Conservation (phyloP, 805 yeast species). For the Candida nemodendra region DNA sequence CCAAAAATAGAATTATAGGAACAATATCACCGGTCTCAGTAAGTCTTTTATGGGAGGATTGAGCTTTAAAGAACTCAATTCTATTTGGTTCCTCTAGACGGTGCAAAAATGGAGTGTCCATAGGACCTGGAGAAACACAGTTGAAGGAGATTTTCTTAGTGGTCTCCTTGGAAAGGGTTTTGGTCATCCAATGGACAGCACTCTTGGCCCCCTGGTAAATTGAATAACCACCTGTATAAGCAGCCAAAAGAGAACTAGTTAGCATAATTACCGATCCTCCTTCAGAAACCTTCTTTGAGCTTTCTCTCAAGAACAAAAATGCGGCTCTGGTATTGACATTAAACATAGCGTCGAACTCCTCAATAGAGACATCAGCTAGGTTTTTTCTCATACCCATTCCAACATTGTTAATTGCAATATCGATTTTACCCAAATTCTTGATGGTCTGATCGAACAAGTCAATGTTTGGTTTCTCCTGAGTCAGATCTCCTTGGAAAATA, state of each 20-base stretch:
- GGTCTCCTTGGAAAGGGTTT: constrained; percentile 55
- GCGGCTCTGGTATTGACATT: constrained; percentile 57
- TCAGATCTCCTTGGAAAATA: constrained; percentile 42
- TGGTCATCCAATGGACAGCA: constrained; percentile 52
- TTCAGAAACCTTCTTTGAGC: constrained; percentile 48
- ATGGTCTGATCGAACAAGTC: constrained; percentile 47
- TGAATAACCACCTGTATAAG: constrained; percentile 54
- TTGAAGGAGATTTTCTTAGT: constrained; percentile 49
- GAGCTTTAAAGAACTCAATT: constrained; percentile 55
- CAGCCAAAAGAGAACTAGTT: constrained; percentile 66
- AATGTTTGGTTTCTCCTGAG: constrained; percentile 40
- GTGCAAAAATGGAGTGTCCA: constrained; percentile 66
- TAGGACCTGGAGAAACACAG: constrained; percentile 64
- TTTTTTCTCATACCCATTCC: constrained; percentile 68
- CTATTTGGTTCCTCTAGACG: constrained; percentile 55
- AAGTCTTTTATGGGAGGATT: constrained; percentile 46
- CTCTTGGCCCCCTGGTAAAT: constrained; percentile 58
- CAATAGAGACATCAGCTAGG: constrained; percentile 47
- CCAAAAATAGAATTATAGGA: constrained; percentile 60
- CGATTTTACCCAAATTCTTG: constrained; percentile 47
- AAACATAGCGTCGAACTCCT: constrained; percentile 56
- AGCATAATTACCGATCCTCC: constrained; percentile 55
- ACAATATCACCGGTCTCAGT: constrained; percentile 61
- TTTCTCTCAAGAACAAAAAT: constrained; percentile 58
- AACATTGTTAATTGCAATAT: constrained; percentile 65